Conservation (phyloP, 768 basidiomycete genomes). For the Bullera alba region DNA sequence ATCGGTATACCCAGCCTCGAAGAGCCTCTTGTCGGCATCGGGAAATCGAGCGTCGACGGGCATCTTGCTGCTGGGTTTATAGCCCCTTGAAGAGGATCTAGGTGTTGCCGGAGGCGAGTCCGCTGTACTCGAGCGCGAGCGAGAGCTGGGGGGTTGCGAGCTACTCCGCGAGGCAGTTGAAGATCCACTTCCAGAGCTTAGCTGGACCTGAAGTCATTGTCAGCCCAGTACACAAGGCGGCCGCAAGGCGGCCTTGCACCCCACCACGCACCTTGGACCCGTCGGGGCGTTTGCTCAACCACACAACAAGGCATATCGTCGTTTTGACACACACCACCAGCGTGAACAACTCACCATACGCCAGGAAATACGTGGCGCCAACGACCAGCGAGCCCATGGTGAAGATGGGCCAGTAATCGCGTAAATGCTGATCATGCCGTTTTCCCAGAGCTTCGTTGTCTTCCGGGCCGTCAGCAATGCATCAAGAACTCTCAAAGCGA, state of each 20-base stretch:
- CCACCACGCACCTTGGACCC: not conserved
- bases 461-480: no score
- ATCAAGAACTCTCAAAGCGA: no score
- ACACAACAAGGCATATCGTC: not conserved
- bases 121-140: not conserved
- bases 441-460: not conserved
- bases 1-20: not conserved
- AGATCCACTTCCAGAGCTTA: no score
- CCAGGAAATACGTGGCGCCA: slow-evolving; percentile 15
- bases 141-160: no score
- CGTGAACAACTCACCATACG: slow-evolving; percentile 30
- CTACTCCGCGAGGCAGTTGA: no score
- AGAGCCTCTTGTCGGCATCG: not conserved
- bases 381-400: slow-evolving; percentile 15
- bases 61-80: no score
- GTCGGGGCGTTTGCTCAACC: not conserved
- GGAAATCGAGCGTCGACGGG: not conserved
- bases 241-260: not conserved
- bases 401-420: slow-evolving; percentile 30
- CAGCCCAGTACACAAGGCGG: not conserved
- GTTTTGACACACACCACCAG: slow-evolving; percentile 31
- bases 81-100: not conserved
- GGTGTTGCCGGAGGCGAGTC: not conserved
- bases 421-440: slow-evolving; percentile 14
- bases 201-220: not conserved